Conservation (phyloP, 2,329 filamentous ascomycete species). For the Fusarium musae region DNA sequence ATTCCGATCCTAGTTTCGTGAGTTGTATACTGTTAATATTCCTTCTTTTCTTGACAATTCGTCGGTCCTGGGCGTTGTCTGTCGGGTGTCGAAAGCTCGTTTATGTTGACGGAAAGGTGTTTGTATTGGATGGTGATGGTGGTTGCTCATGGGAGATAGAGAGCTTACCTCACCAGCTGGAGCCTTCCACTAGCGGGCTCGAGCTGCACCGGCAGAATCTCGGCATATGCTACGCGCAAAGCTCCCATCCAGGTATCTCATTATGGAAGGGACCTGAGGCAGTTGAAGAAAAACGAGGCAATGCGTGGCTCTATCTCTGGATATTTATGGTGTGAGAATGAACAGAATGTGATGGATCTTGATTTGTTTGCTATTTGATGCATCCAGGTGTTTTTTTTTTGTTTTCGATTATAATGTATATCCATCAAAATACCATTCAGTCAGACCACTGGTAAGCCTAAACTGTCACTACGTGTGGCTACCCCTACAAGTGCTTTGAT, state of each 20-base stretch:
- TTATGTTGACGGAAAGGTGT: constrained; percentile 27
- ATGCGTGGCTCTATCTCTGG: background rate
- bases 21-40: background rate
- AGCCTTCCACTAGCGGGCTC: constrained; percentile 50
- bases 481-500: background rate
- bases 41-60: background rate
- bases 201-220: constrained; percentile 47
- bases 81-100: constrained; percentile 29
- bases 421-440: background rate
- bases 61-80: background rate
- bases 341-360: background rate
- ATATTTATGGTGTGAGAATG: background rate
- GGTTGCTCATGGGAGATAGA: constrained; percentile 41
- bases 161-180: constrained; percentile 57
- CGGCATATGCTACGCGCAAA: constrained; percentile 28
- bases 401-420: background rate
- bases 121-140: constrained; percentile 30
- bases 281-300: background rate
- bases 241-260: background rate
- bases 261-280: background rate
- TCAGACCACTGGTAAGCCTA: background rate
- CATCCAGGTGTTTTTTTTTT: background rate
- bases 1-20: background rate
- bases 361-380: background rate
- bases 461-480: background rate